These are phyloP conservation scores for Pythium guiyangense DNA, from an alignment of 352 stramenopile species.

Conservation along the genomic window DNA sequence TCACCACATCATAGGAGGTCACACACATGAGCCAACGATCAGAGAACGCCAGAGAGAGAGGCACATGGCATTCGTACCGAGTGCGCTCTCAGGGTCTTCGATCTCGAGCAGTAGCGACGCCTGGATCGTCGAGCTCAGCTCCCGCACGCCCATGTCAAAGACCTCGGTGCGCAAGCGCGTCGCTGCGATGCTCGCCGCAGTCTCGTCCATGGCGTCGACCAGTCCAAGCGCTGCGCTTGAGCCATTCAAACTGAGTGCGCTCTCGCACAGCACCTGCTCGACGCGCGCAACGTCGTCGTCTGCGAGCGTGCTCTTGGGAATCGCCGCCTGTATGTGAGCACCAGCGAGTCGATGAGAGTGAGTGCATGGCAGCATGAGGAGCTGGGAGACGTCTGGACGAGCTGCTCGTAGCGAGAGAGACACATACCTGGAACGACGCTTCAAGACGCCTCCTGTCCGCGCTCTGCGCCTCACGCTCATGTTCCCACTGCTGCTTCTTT, in stretches of 20 bases:
- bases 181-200: constrained; percentile 2
- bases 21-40: not conserved
- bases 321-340: not conserved
- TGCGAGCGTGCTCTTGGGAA: constrained; percentile 6
- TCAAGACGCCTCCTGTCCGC: not conserved
- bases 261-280: constrained; percentile 10
- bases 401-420: no score
- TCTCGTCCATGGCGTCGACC: constrained; percentile 9
- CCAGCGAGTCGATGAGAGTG: not conserved
- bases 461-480: constrained; percentile 1
- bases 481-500: constrained; percentile 11
- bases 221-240: not conserved
- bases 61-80: constrained; percentile 18
- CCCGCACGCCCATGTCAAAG: constrained; percentile 50
- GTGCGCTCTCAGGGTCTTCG: constrained; percentile 23
- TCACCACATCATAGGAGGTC: not conserved
- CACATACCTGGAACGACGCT: constrained; percentile 2
- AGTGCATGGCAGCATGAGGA: no score
- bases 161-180: constrained; percentile 36
- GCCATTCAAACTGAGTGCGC: not conserved
- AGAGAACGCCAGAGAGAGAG: not conserved
- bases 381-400: no score
- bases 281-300: constrained; percentile 5
- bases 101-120: constrained; percentile 30
- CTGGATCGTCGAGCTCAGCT: constrained; percentile 28